Evolutionary conservation across 768 basidiomycete species (phyloP), one percentile per base, ranked within the genome.

Genomic region (Termitomyces sp.): DNA sequence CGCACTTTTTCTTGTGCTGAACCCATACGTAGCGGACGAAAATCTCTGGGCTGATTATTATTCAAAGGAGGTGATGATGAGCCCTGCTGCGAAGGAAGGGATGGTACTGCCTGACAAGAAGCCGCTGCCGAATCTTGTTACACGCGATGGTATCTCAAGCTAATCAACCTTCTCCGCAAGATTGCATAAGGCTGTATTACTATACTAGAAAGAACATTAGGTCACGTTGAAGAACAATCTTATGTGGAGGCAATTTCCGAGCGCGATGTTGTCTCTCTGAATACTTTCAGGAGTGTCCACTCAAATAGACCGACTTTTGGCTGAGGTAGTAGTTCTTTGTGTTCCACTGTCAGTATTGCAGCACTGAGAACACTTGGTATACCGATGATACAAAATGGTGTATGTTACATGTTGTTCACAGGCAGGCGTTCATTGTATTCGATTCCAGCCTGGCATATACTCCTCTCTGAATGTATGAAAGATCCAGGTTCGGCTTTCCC

Each of bases 71-170:
- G 67, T 74, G 11, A 72, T 80, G 64, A 79, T 80, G 78, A 73
- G 70, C 50, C 65, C 66, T 1, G 65, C 67, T 48, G 79, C 77
- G 3, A 76, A 73, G 61, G 62, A 37, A 8, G 68, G 62, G 27
- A 77, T 79, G 77, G 76, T 78, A 4, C 62, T 79, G 0, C 78
- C 79, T 4, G 77, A 79, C 59, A 77, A 68, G 64, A 77, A 75
- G 57, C 70, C 71, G 0, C 59, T 80, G 23, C 78, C 79, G 0
- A 79, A 71, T 61, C 63, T 81, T 8, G 68, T 75, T 2, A 59
- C 65, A 14, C 66, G 74, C 35, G 76, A 78, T 63, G 69, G 70
- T 1, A 66, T 73, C n/a, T 19, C 21, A 16, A 31, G 17, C 27
- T 19, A 35, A 27, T 25, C 25, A 19, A 27, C 10, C n/a, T 21